A percentile compares a stretch with the other conserved stretches of the same genome.
phyloP scores from a whole-genome alignment of 1,284 basidiomycete genomes.

The Pascua sp. region DNA sequence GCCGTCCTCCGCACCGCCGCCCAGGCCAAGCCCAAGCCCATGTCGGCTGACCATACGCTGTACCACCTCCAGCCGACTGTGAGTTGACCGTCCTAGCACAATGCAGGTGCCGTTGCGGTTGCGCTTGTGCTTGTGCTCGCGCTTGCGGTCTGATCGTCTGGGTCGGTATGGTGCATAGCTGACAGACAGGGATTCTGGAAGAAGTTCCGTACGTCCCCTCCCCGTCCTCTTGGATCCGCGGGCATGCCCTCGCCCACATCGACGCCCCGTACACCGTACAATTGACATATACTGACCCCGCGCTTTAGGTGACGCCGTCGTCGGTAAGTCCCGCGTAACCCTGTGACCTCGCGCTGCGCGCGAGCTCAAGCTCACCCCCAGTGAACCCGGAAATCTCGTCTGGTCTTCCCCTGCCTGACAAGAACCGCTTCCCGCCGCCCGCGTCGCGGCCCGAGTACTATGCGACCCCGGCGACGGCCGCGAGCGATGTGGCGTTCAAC shows the following conservation, averaged over 20 bases:
- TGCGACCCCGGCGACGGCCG: conserved; percentile 80
- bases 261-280: background rate
- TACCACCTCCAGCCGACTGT: conserved; percentile 80
- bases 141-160: background rate
- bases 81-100: too few species aligned
- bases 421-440: conserved; percentile 80
- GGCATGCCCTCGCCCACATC: too few species aligned
- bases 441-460: conserved; percentile 81
- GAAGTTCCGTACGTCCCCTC: conserved; percentile 69
- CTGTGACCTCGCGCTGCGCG: conserved; percentile 6
- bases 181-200: conserved; percentile 71
- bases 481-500: conserved; percentile 53
- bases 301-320: conserved; percentile 66
- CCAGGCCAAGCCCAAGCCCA: conserved; percentile 39
- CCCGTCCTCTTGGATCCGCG: background rate
- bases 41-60: conserved; percentile 70
- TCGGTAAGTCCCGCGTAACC: conserved; percentile 64
- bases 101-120: too few species aligned
- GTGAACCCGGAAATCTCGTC: conserved; percentile 87
- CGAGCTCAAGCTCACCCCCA: too few species aligned
- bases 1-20: conserved; percentile 34
- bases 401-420: conserved; percentile 72
- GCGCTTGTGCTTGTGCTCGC: background rate
- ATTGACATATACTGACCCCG: background rate
- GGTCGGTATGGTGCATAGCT: conserved; percentile 1